Conservation (phyloP, 192 early-diverging fungal genomes). For the Endogone sp. region DNA sequence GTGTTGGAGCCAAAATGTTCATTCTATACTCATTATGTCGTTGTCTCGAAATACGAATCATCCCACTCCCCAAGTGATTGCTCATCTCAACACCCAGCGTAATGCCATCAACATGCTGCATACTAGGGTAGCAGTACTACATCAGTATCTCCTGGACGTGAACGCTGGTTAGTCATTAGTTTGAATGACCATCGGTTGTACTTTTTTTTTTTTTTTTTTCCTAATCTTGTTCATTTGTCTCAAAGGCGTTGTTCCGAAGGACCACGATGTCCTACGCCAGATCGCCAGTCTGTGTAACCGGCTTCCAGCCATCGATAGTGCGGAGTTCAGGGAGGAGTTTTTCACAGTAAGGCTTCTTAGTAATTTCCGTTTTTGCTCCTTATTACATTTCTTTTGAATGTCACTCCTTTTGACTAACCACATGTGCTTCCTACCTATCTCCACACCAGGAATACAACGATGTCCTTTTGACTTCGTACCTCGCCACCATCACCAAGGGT, state of each 20-base stretch:
- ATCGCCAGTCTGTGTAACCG: constrained; percentile 70
- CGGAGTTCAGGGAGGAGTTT: constrained; percentile 71
- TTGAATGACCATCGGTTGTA: no score
- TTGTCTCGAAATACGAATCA: no score
- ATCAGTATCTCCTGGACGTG: constrained; percentile 69
- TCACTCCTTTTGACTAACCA: no score
- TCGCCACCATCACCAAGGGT: constrained; percentile 77
- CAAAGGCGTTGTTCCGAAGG: constrained; percentile 51
- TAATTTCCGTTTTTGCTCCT: neutral
- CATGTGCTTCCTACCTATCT: neutral
- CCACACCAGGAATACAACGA: constrained; percentile 75
- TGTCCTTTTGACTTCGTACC: constrained; percentile 68
- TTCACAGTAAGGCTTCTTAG: constrained; percentile 47
- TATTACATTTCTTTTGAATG: no score
- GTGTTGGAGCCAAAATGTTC: no score
- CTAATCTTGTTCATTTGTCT: neutral
- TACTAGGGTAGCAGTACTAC: constrained; percentile 61
- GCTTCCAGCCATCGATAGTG: constrained; percentile 62
- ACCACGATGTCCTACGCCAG: constrained; percentile 75
- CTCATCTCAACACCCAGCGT: constrained; percentile 65
- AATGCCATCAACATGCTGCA: constrained; percentile 85
- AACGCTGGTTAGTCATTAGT: constrained; percentile 49
- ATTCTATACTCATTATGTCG: no score
- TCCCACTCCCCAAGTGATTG: constrained; percentile 44
- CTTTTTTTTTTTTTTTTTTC: neutral